Base-by-base conservation (phyloP, 2,329 filamentous ascomycete genomes). In the Ploettnerulaceae sp. region DNA sequence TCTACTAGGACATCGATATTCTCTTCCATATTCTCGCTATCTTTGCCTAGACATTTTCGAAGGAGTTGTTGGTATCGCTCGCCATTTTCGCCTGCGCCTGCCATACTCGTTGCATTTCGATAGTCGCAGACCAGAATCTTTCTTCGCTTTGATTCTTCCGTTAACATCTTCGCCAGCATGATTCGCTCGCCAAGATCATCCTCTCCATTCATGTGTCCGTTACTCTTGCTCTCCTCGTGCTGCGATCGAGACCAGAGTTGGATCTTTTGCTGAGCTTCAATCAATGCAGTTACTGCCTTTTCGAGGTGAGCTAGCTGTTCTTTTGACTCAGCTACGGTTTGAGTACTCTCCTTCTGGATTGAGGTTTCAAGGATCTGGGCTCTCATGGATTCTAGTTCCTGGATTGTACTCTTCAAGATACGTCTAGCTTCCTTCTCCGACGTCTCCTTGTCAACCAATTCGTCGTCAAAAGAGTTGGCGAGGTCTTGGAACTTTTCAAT, bases 401-500 rank as follows among this genome's bases (percentile, higher is more conserved):
- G 73, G 52, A 85, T 78, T 0, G 84, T 82, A 55, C 82, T 83
- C 50, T 73, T 72, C 12, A 88, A 71, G 45, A 83, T 78, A 12
- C 79, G 73, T 39, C 77, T 77, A 3, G 82, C 82, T 61, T 86
- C 85, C 20, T 75, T 75, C 59, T 86, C 82, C 3, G 80, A 80
- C 14, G 76, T 73, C 42, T 88, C 80, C 61, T 87, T 89, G 54
- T 89, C 84, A 42, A 77, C 75, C 58, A 87, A 78, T 62, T 91
- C 85, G 21, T 82, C 77, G 48, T 93, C 87, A 60, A 88, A 89
- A 46, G 74, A 81, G 47, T 74, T 73, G 1, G 84, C 79, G 8
- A 90, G 71, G 53, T 84, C 81, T 57, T 82, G 78, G 52, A 88
- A 81, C 55, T 86, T 87, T 48, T 88, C 81, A 5, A 84, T 70